Base-by-base conservation (phyloP, 2,329 filamentous ascomycete genomes). In the Clonostachys chloroleuca region DNA sequence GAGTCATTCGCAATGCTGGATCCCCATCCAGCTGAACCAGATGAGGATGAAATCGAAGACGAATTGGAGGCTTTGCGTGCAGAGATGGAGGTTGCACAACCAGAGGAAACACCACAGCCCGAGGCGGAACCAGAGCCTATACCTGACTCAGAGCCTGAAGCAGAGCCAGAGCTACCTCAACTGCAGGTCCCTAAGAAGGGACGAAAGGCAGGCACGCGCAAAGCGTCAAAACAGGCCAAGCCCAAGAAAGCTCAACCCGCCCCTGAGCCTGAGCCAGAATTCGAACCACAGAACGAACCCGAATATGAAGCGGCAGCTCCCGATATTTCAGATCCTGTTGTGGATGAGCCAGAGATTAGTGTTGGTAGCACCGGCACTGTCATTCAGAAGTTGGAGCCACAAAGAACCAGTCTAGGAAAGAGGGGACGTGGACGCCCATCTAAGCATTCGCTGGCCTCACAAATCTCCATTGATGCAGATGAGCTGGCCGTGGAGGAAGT, bases 1-100 rank as follows among this genome's bases (percentile, higher is more conserved):
- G 55, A 59, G 4, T 66, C 73, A 34, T 77, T 72, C 51, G 69
- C 70, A 49, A 80, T 81, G 74, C 75, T 81, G 48, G 72, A 82
- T 45, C 72, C 77, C 4, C 54, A 59, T 2, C 71, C 74, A 8
- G 59, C 62, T 0, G 64, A 72, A 18, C 60, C 68, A 2, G 67
- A 77, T 49, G 75, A 82, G 12, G 69, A 62, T 1, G 72, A 64
- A 6, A 63, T 81, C 5, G 73, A 81, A 6, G 73, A 73, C 9
- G 78, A 82, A 47, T 59, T 81, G 6, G 64, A 65, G 43, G 67
- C 69, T 5, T 61, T 82, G 10, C 70, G 78, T 48, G 65, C 67
- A 16, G 73, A 80, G 47, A 75, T 78, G 69, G 64, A 69, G 20
- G 54, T 64, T 6, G 48, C 42, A 12, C 34, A 48, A 34, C 14